A percentile compares a stretch with the other conserved stretches of the same genome.
phyloP scores from a whole-genome alignment of 768 basidiomycete species.

The Boletus pseudo-olivaceus region DNA sequence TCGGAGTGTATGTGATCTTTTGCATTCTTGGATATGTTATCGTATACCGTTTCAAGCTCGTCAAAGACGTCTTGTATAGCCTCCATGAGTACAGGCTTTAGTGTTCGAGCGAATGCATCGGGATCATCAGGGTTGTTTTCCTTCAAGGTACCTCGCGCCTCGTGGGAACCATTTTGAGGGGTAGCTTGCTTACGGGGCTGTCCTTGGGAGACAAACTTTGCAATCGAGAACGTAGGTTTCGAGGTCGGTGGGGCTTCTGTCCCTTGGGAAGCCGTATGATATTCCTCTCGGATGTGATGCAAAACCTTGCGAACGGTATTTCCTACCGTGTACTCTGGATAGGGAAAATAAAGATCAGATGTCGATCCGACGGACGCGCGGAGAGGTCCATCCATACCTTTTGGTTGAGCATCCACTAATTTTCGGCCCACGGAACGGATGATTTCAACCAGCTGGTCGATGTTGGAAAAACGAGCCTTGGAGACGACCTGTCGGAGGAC shows the following conservation, averaged over 20 bases:
- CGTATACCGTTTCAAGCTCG: slow-evolving; percentile 93
- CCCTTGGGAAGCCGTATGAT: slow-evolving; percentile 69
- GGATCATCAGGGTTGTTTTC: slow-evolving; percentile 75
- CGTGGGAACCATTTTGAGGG: slow-evolving; percentile 36
- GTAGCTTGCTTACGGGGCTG: slow-evolving; percentile 54
- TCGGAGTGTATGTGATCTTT: slow-evolving; percentile 98
- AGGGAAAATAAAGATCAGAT: slow-evolving; percentile 4
- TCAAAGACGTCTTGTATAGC: slow-evolving; percentile 96
- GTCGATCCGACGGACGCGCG: slow-evolving; percentile 3
- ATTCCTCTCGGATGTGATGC: slow-evolving; percentile 94
- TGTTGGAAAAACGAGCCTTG: slow-evolving; percentile 78
- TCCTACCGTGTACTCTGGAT: slow-evolving; percentile 85
- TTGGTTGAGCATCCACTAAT: slow-evolving; percentile 89
- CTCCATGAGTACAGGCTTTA: slow-evolving; percentile 95
- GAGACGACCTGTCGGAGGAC: slow-evolving; percentile 89
- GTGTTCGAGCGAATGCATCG: slow-evolving; percentile 67
- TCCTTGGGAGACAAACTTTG: slow-evolving; percentile 79
- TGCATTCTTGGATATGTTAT: slow-evolving; percentile 90
- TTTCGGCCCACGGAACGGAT: slow-evolving; percentile 77
- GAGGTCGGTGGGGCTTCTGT: slow-evolving; percentile 36
- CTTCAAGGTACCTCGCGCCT: slow-evolving; percentile 54
- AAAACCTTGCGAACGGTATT: slow-evolving; percentile 92
- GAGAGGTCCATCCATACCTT: slow-evolving; percentile 53
- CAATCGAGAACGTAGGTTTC: slow-evolving; percentile 60
- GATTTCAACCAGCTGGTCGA: slow-evolving; percentile 78